A percentile compares a stretch with the other conserved stretches of the same genome.
Conservation (phyloP, 306 rosid species). For the Quercus rubra region DNA sequence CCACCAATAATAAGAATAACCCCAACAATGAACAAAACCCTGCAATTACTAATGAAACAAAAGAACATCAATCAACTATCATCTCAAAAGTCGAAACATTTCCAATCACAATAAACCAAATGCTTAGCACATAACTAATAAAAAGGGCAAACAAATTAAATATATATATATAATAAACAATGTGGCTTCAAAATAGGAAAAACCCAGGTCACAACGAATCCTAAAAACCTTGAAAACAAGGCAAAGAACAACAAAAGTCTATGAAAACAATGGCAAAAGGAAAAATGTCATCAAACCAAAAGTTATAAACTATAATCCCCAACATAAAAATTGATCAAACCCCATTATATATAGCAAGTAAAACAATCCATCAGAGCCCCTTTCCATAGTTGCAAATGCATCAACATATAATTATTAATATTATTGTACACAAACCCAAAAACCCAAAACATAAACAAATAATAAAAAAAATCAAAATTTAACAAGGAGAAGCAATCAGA, state of each 20-base stretch:
- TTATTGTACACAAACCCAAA: slow-evolving; percentile 4
- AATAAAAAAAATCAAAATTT: too few species aligned
- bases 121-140: neutral
- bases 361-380: neutral
- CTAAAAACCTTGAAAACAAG: slow-evolving; percentile 2
- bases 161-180: neutral
- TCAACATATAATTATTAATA: slow-evolving; percentile 8
- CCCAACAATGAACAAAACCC: slow-evolving; percentile 27
- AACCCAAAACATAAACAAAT: slow-evolving; percentile 4
- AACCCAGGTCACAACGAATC: slow-evolving; percentile 9
- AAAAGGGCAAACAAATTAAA: neutral
- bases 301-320: neutral
- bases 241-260: slow-evolving; percentile 6
- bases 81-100: neutral
- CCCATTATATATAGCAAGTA: slow-evolving; percentile 12
- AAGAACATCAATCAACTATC: neutral
- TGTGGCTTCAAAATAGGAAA: slow-evolving; percentile 21
- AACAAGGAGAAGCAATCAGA: neutral
- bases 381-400: neutral
- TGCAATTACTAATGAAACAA: slow-evolving; percentile 21
- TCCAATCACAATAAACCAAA: neutral
- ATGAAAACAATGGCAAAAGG: neutral
- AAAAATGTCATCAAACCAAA: neutral
- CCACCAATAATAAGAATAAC: neutral
- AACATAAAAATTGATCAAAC: slow-evolving; percentile 9